phyloP scores from a whole-genome alignment of 441 rosid species.

The Mallotus repandus region DNA sequence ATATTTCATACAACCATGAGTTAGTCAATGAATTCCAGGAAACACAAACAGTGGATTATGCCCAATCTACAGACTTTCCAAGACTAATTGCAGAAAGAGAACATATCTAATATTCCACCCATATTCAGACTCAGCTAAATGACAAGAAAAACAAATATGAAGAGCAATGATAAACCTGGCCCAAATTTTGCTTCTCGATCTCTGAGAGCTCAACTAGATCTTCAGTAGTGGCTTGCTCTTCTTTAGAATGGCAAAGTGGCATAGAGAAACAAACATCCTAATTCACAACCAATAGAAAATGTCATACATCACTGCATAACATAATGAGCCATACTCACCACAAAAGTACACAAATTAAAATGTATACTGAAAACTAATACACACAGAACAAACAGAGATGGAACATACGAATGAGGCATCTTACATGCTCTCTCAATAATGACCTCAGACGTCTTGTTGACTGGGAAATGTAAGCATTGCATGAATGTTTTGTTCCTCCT shows the following conservation, averaged over 20 bases:
- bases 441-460: conserved; percentile 91
- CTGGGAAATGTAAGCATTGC: conserved; percentile 80
- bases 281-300: conserved; percentile 20
- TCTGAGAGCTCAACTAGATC: conserved; percentile 93
- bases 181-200: conserved; percentile 86
- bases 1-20: not conserved
- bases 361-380: not conserved
- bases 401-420: conserved; percentile 28
- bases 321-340: not conserved
- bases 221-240: conserved; percentile 75
- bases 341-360: not conserved
- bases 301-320: conserved; percentile 17
- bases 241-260: conserved; percentile 91
- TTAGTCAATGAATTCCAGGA: not conserved
- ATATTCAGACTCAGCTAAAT: not conserved
- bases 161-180: conserved; percentile 68
- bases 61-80: not conserved
- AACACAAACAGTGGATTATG: not conserved
- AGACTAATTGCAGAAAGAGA: conserved; percentile 2
- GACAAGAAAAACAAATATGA: conserved; percentile 16
- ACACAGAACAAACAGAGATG: not conserved
- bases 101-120: not conserved
- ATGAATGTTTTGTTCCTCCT: conserved; percentile 45
- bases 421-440: conserved; percentile 78
- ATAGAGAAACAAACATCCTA: conserved; percentile 82